These are phyloP conservation scores for Metschnikowia lachancei DNA, from an alignment of 805 yeast genomes.

Conservation along the genomic window DNA sequence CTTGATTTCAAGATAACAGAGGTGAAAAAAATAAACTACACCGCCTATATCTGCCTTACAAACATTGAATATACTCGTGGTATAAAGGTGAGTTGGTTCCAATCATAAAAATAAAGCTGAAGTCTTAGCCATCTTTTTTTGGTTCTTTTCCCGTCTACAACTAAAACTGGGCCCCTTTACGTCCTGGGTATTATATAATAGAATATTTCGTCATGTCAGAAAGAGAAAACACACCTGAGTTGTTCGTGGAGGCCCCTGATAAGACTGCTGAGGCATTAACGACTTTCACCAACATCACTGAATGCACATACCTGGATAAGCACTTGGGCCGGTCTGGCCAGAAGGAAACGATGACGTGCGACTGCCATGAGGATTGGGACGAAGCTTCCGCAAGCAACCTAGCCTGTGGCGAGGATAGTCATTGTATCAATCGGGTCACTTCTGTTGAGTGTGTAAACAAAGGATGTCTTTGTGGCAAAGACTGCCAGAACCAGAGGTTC, in stretches of 20 bases:
- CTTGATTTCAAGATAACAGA: neutral
- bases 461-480: conserved; percentile 65
- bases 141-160: no score
- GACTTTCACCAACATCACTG: conserved; percentile 54
- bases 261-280: conserved; percentile 66
- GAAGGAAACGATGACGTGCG: conserved; percentile 87
- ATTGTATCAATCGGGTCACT: conserved; percentile 89
- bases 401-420: conserved; percentile 84
- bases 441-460: conserved; percentile 85
- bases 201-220: conserved; percentile 1
- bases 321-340: conserved; percentile 68
- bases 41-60: no score
- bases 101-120: no score
- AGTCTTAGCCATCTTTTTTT: no score
- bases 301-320: conserved; percentile 62
- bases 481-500: conserved; percentile 85
- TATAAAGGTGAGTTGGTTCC: no score
- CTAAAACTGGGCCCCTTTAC: no score
- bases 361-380: conserved; percentile 61
- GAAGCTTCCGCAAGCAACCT: conserved; percentile 34
- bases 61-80: no score
- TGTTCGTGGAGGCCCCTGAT: conserved; percentile 46
- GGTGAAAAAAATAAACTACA: no score
- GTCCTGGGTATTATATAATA: no score
- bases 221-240: conserved; percentile 15